Conservation (phyloP, 345 rosid genomes). For the Punica granatum region DNA sequence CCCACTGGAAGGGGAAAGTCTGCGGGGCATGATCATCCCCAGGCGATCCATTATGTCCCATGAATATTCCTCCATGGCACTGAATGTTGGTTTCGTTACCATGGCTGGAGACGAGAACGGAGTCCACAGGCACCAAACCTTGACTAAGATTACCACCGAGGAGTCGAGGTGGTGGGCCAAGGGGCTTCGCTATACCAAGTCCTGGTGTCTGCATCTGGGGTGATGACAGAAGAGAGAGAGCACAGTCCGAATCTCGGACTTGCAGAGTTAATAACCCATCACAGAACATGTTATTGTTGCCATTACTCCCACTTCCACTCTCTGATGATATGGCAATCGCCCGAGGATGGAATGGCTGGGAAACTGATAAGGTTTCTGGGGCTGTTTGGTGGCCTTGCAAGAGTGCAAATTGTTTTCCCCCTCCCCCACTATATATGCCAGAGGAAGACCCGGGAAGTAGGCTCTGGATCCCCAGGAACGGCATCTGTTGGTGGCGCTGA, state of each 20-base stretch:
- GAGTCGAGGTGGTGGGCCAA: slow-evolving; percentile 14
- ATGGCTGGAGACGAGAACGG: slow-evolving; percentile 28
- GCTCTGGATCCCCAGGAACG: slow-evolving; percentile 20
- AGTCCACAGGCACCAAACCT: slow-evolving; percentile 20
- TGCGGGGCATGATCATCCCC: slow-evolving; percentile 33
- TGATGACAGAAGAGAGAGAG: slow-evolving; percentile 81
- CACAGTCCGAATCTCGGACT: slow-evolving; percentile 39
- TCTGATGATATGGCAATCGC: slow-evolving; percentile 15
- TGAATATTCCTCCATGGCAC: slow-evolving; percentile 33
- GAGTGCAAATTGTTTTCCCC: slow-evolving; percentile 42
- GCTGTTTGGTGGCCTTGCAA: slow-evolving; percentile 27
- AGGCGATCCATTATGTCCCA: slow-evolving; percentile 30
- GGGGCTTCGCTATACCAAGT: slow-evolving; percentile 22
- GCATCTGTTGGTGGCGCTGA: slow-evolving; percentile 19
- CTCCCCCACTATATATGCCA: slow-evolving; percentile 23
- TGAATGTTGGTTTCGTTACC: slow-evolving; percentile 19
- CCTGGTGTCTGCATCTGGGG: slow-evolving; percentile 30
- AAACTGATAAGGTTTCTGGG: slow-evolving; percentile 19
- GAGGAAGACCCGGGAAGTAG: slow-evolving; percentile 34
- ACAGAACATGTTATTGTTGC: slow-evolving; percentile 30
- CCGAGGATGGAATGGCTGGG: slow-evolving; percentile 27
- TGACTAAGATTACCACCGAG: slow-evolving; percentile 5
- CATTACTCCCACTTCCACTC: slow-evolving; percentile 21
- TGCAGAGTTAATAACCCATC: slow-evolving; percentile 38
- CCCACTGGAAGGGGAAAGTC: slow-evolving; percentile 66